phyloP scores from a whole-genome alignment of 768 basidiomycete genomes.

The Agrocybe praecox region DNA sequence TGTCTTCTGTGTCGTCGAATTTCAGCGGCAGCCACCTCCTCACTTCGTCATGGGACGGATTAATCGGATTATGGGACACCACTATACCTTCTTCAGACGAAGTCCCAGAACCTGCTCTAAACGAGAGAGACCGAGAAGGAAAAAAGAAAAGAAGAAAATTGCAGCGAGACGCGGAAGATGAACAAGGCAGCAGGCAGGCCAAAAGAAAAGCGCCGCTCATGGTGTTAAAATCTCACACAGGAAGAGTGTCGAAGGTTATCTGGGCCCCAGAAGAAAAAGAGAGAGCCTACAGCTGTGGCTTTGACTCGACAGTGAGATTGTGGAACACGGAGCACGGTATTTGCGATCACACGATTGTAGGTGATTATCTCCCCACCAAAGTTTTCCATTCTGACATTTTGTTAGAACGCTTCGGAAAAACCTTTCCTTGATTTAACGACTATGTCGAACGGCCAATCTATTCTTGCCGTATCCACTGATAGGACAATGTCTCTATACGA shows the following conservation, averaged over 20 bases:
- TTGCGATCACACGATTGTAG: constrained; percentile 69
- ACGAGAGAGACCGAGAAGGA: constrained; percentile 29
- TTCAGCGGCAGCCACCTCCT: constrained; percentile 63
- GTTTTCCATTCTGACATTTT: background rate
- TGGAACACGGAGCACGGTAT: constrained; percentile 88
- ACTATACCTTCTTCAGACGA: constrained; percentile 65
- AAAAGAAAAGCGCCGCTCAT: constrained; percentile 68
- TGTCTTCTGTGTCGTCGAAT: constrained; percentile 71
- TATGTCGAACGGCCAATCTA: constrained; percentile 41
- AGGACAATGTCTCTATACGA: constrained; percentile 75
- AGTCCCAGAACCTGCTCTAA: constrained; percentile 42
- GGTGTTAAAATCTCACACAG: constrained; percentile 85
- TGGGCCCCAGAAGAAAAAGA: constrained; percentile 30
- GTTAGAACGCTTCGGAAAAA: constrained; percentile 70
- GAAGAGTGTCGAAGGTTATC: constrained; percentile 72
- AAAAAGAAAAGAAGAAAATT: constrained; percentile 69
- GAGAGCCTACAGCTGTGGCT: constrained; percentile 75
- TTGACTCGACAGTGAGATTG: constrained; percentile 85
- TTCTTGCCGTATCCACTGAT: constrained; percentile 72
- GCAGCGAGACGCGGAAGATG: constrained; percentile 35
- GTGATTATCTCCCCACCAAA: constrained; percentile 24
- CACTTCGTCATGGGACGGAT: constrained; percentile 85
- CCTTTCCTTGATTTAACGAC: constrained; percentile 71
- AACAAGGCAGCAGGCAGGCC: constrained; percentile 27
- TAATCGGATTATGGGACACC: constrained; percentile 83